Evolutionary conservation across 1,284 basidiomycete genomes (phyloP).

Genomic region (Pseudozyma hubeiensis): DNA sequence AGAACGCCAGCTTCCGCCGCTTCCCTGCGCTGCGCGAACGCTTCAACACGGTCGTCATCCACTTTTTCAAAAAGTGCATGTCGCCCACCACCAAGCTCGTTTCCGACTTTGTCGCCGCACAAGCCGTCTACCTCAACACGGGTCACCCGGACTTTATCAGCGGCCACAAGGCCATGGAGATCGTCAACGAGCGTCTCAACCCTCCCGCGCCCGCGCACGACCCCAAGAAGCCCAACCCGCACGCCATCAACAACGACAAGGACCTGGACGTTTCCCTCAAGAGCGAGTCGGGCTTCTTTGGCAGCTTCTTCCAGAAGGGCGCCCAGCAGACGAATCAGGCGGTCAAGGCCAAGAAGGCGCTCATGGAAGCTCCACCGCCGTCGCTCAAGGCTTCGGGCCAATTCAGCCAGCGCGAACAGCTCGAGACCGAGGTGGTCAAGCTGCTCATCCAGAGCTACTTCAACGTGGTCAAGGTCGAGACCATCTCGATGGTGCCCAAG

Average conservation of each 20-base stretch:
- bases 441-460: constrained; percentile 71
- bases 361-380: constrained; percentile 89
- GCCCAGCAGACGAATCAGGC: constrained; percentile 73
- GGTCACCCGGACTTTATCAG: constrained; percentile 92
- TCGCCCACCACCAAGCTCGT: constrained; percentile 97
- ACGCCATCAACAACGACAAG: constrained; percentile 86
- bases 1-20: constrained; percentile 88
- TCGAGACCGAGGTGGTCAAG: constrained; percentile 99
- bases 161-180: constrained; percentile 94
- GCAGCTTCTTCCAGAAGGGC: constrained; percentile 85
- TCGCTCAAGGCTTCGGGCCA: constrained; percentile 91
- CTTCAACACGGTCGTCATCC: constrained; percentile 93
- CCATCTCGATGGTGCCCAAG: constrained; percentile 98
- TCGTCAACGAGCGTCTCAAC: constrained; percentile 83
- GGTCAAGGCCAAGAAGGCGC: constrained; percentile 74
- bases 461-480: constrained; percentile 86
- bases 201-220: constrained; percentile 69
- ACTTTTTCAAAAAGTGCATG: constrained; percentile 91
- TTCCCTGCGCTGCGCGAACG: constrained; percentile 94
- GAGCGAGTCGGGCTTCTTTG: constrained; percentile 89
- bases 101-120: constrained; percentile 92
- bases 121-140: constrained; percentile 99
- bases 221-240: constrained; percentile 66
- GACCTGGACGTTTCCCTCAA: constrained; percentile 90
- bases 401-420: constrained; percentile 91